phyloP scores from a whole-genome alignment of 148 eudicot genomes.

The Simmondsia chinensis region DNA sequence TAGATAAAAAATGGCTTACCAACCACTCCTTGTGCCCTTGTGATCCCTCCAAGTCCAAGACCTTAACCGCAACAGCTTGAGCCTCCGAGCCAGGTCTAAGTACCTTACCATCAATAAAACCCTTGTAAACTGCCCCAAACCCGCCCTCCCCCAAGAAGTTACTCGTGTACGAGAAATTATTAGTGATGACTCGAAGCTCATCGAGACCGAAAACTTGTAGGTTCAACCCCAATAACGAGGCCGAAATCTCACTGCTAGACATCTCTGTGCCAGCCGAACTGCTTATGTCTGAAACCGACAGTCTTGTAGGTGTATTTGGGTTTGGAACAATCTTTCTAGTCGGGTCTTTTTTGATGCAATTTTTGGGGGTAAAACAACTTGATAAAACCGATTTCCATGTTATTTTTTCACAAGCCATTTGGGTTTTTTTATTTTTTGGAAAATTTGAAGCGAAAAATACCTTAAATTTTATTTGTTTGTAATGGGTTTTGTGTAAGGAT shows the following conservation, averaged over 20 bases:
- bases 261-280: constrained; percentile 39
- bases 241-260: constrained; percentile 45
- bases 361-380: constrained; percentile 30
- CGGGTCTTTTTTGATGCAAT: constrained; percentile 2
- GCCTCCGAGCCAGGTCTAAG: constrained; percentile 53
- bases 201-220: constrained; percentile 51
- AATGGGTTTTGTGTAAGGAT: neutral
- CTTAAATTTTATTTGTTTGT: neutral
- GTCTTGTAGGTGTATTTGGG: constrained; percentile 31
- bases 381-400: constrained; percentile 22
- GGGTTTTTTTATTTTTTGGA: neutral
- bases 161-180: constrained; percentile 37
- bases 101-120: constrained; percentile 60
- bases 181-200: constrained; percentile 63
- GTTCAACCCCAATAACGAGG: constrained; percentile 45
- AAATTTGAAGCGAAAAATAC: too few relatives aligned
- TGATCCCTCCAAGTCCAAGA: constrained; percentile 65
- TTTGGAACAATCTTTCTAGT: constrained; percentile 9
- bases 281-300: constrained; percentile 57
- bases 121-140: constrained; percentile 86
- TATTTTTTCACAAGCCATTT: constrained; percentile 17
- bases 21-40: constrained; percentile 93
- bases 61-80: constrained; percentile 81
- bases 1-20: constrained; percentile 26
- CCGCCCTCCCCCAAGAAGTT: constrained; percentile 91